A percentile compares a stretch with the other conserved stretches of the same genome.
These are phyloP conservation scores for Selenicereus undatus DNA, from an alignment of 148 eudicot species.

Conservation along the genomic window DNA sequence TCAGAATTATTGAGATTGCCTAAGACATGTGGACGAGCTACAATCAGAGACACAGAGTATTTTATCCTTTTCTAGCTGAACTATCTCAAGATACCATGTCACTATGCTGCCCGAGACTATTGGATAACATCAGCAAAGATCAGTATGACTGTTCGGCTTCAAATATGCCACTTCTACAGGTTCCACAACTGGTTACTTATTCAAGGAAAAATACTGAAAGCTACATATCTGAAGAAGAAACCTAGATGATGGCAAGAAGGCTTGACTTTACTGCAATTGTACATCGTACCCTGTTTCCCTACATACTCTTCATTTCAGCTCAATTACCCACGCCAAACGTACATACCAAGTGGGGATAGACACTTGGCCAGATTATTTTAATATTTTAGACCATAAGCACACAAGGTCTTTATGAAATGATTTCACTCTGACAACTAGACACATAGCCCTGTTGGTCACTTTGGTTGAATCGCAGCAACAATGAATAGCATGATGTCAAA, in stretches of 20 bases:
- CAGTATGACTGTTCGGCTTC: background rate
- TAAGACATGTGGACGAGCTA: background rate
- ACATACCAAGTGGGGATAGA: background rate
- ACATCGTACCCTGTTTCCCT: background rate
- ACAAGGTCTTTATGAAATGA: background rate
- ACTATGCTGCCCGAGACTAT: background rate
- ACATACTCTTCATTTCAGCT: background rate
- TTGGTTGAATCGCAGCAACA: background rate
- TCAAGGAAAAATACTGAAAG: too few species aligned
- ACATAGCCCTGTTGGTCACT: too few species aligned
- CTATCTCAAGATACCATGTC: background rate
- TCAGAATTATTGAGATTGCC: background rate
- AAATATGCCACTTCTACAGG: background rate
- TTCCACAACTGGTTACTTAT: background rate
- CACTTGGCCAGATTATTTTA: background rate
- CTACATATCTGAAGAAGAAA: background rate
- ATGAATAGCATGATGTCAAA: background rate
- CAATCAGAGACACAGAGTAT: background rate
- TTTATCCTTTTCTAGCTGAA: background rate
- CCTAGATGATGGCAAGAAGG: background rate
- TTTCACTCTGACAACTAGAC: background rate
- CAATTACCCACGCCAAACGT: background rate
- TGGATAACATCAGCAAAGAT: background rate
- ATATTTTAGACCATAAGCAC: background rate
- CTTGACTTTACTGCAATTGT: background rate